A percentile compares a stretch with the other conserved stretches of the same genome.
Conservation (phyloP, 1,284 basidiomycete genomes). For the Fomitopsis pinicola region DNA sequence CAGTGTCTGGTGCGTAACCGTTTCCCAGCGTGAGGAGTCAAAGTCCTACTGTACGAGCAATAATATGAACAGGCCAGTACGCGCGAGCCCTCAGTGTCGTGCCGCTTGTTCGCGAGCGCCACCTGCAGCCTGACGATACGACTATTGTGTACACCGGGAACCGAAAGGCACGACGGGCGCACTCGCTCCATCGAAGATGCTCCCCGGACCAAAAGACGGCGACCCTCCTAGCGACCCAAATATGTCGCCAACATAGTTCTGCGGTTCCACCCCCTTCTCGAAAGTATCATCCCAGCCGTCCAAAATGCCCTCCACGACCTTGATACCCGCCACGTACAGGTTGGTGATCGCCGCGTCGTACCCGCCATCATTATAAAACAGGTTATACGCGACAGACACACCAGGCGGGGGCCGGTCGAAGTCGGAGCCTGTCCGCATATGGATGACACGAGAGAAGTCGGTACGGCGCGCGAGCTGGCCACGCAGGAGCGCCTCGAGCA, state of each 20-base stretch:
- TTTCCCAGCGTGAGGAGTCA: no score
- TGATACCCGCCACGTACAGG: constrained; percentile 26
- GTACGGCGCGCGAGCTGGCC: constrained; percentile 32
- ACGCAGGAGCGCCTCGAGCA: constrained; percentile 39
- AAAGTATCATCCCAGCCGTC: constrained; percentile 24
- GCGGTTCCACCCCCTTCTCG: constrained; percentile 22
- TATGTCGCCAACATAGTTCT: constrained; percentile 30
- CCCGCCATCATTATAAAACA: constrained; percentile 17
- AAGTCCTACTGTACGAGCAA: no score
- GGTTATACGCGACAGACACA: constrained; percentile 21
- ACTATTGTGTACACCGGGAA: no score
- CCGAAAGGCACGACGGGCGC: neutral
- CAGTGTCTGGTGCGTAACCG: no score
- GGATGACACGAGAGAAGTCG: constrained; percentile 41
- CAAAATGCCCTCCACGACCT: constrained; percentile 28
- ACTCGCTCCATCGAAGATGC: neutral
- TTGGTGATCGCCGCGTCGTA: constrained; percentile 23
- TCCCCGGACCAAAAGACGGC: neutral
- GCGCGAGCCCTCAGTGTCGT: no score
- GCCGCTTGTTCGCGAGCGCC: no score
- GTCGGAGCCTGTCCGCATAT: constrained; percentile 42
- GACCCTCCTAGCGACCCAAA: neutral
- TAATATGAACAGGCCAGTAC: no score
- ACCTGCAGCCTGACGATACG: no score
- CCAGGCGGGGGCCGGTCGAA: constrained; percentile 38